A percentile compares a stretch with the other conserved stretches of the same genome.
Evolutionary conservation across 2,329 filamentous ascomycete genomes (phyloP).

Genomic region (Trichoderma citrinoviride): DNA sequence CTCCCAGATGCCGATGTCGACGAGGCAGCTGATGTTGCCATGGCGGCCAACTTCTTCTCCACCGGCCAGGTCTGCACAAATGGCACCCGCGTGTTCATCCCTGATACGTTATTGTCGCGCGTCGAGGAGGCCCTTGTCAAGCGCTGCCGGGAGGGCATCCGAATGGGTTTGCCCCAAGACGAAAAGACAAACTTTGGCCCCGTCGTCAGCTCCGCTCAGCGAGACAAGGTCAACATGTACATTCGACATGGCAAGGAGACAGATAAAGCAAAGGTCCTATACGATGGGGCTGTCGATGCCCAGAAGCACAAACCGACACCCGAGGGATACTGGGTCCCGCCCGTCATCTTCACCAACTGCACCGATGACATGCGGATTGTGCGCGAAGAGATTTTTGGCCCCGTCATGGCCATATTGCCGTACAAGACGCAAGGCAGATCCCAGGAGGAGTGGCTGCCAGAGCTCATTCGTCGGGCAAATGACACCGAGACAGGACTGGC

Average conservation of each 20-base stretch:
- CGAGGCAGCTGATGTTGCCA: slow-evolving; percentile 80
- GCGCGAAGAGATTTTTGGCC: slow-evolving; percentile 83
- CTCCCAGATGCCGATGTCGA: slow-evolving; percentile 77
- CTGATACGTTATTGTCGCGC: slow-evolving; percentile 57
- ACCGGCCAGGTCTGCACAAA: slow-evolving; percentile 92
- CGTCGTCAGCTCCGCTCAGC: slow-evolving; percentile 70
- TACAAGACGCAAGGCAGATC: slow-evolving; percentile 54
- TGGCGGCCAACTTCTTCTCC: slow-evolving; percentile 93
- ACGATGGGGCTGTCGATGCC: slow-evolving; percentile 62
- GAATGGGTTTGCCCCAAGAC: slow-evolving; percentile 71
- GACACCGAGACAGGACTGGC: slow-evolving; percentile 74
- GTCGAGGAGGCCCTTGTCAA: slow-evolving; percentile 66
- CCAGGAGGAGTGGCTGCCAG: slow-evolving; percentile 51
- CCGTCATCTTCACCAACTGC: slow-evolving; percentile 84
- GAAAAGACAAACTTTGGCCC: slow-evolving; percentile 78
- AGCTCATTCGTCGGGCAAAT: slow-evolving; percentile 72
- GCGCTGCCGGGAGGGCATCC: slow-evolving; percentile 61
- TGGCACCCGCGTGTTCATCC: slow-evolving; percentile 83
- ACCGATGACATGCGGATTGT: slow-evolving; percentile 78
- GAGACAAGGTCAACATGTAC: slow-evolving; percentile 74
- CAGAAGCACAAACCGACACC: slow-evolving; percentile 49
- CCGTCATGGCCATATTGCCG: slow-evolving; percentile 76
- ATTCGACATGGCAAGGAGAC: slow-evolving; percentile 70
- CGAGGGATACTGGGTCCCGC: slow-evolving; percentile 78
- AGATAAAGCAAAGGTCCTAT: slow-evolving; percentile 72